phyloP scores from a whole-genome alignment of 2,329 filamentous ascomycete genomes.

The Alternaria triticimaculans region DNA sequence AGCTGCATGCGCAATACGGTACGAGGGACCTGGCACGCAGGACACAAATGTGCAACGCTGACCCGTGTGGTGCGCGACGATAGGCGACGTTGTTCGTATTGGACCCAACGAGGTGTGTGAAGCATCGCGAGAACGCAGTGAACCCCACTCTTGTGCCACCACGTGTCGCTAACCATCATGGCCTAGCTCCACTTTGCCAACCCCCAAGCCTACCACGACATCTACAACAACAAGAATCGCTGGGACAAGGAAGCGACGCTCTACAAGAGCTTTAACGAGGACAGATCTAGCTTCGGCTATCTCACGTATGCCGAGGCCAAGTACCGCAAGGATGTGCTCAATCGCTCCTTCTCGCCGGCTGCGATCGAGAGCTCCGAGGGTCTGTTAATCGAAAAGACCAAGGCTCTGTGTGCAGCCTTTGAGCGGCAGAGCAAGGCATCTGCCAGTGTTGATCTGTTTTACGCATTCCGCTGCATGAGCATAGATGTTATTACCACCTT shows the following conservation, averaged over 20 bases:
- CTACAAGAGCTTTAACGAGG: slow-evolving; percentile 52
- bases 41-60: slow-evolving; percentile 7
- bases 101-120: slow-evolving; percentile 33
- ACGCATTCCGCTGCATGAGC: slow-evolving; percentile 29
- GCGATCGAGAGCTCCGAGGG: slow-evolving; percentile 47
- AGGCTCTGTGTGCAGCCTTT: slow-evolving; percentile 42
- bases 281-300: slow-evolving; percentile 53
- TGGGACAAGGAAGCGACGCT: slow-evolving; percentile 53
- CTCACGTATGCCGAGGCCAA: slow-evolving; percentile 50
- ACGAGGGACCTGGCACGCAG: slow-evolving; percentile 5
- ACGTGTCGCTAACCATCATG: slow-evolving; percentile 6
- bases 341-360: slow-evolving; percentile 51
- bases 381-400: slow-evolving; percentile 48
- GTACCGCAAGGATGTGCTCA: slow-evolving; percentile 52
- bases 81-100: slow-evolving; percentile 37
- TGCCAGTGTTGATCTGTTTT: slow-evolving; percentile 32
- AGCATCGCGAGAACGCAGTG: slow-evolving; percentile 14
- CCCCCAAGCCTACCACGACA: slow-evolving; percentile 52
- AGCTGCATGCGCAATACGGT: slow-evolving; percentile 38
- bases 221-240: slow-evolving; percentile 51
- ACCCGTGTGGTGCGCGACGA: slow-evolving; percentile 2
- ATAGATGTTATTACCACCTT: slow-evolving; percentile 44
- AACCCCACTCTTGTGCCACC: not conserved
- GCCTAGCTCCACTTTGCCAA: slow-evolving; percentile 53
- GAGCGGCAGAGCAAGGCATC: slow-evolving; percentile 26